phyloP scores from a whole-genome alignment of 805 yeast species.

The Geotrichum ghanense region DNA sequence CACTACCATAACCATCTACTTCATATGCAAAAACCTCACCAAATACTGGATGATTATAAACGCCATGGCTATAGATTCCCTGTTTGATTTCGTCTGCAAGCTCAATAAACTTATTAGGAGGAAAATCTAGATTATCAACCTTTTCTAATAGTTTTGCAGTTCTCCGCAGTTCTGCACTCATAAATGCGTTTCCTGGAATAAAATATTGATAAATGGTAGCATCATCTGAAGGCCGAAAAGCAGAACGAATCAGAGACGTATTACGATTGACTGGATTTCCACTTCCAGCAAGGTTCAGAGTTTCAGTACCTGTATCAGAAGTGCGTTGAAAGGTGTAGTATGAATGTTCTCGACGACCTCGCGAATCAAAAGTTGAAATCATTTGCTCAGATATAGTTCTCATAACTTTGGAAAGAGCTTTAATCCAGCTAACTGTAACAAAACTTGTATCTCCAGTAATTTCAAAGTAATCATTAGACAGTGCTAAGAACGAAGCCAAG shows the following conservation, averaged over 20 bases:
- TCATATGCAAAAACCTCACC: constrained; percentile 83
- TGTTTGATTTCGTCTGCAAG: constrained; percentile 32
- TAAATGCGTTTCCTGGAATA: constrained; percentile 76
- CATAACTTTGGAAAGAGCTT: constrained; percentile 43
- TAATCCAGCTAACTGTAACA: constrained; percentile 46
- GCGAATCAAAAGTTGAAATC: constrained; percentile 35
- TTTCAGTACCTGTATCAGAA: constrained; percentile 70
- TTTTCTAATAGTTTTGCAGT: constrained; percentile 18
- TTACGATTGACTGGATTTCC: constrained; percentile 73
- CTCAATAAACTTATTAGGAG: constrained; percentile 17
- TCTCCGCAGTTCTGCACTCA: constrained; percentile 49
- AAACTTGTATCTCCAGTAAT: constrained; percentile 28
- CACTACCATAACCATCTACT: constrained; percentile 76
- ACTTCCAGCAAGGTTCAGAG: constrained; percentile 62
- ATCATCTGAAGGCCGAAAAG: constrained; percentile 84
- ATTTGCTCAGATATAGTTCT: constrained; percentile 49
- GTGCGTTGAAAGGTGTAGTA: constrained; percentile 61
- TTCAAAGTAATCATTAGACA: constrained; percentile 59
- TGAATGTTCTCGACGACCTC: constrained; percentile 37
- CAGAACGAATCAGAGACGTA: constrained; percentile 67
- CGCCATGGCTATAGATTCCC: constrained; percentile 55
- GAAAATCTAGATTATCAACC: constrained; percentile 13
- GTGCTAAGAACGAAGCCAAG: constrained; percentile 66
- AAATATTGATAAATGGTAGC: constrained; percentile 71
- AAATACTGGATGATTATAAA: constrained; percentile 51